Evolutionary conservation across 2,329 filamentous ascomycete species (phyloP).

Genomic region (Fusarium domesticum): DNA sequence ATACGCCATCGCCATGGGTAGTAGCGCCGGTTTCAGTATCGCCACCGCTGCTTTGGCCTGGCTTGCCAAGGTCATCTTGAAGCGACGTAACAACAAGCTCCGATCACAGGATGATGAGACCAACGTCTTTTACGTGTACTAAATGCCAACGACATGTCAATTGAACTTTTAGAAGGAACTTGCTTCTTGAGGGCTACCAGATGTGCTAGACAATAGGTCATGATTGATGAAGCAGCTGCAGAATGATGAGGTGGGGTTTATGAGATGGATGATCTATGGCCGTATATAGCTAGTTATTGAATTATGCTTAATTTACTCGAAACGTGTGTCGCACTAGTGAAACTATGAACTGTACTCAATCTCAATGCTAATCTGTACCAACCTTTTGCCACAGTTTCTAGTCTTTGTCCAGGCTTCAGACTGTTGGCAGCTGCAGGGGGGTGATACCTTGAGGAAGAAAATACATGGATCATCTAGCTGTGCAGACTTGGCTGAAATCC

Average conservation of each 20-base stretch:
- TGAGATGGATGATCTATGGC: neutral
- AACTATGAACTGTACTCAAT: neutral
- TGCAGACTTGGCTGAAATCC: too few relatives aligned
- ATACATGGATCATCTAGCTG: too few relatives aligned
- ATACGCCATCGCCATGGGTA: constrained; percentile 21
- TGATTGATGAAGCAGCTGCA: neutral
- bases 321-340: neutral
- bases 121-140: constrained; percentile 33
- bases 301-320: neutral
- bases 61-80: constrained; percentile 37
- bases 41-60: constrained; percentile 40
- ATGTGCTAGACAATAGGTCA: neutral
- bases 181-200: neutral
- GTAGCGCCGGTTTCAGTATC: constrained; percentile 31
- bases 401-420: too few relatives aligned
- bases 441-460: too few relatives aligned
- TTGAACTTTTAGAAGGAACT: neutral
- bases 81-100: constrained; percentile 36
- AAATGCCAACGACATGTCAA: constrained; percentile 1
- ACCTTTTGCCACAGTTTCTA: too few relatives aligned
- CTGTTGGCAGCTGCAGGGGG: too few relatives aligned
- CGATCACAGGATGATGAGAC: constrained; percentile 25
- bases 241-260: neutral
- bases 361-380: neutral
- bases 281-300: neutral